phyloP scores from a whole-genome alignment of 768 basidiomycete species.

The Pleurotus giganteus region DNA sequence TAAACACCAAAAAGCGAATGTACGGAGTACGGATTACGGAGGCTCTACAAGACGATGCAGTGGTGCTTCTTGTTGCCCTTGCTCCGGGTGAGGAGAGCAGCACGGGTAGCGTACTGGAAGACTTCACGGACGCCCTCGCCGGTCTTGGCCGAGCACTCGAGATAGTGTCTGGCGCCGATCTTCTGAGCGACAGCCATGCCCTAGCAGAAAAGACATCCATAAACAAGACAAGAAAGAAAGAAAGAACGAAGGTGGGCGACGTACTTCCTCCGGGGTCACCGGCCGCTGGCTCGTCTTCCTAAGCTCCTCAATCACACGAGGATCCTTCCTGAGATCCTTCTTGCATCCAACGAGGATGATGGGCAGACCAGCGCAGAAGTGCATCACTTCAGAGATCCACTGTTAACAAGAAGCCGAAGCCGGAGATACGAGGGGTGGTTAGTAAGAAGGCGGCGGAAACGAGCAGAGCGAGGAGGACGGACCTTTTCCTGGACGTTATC shows the following conservation, averaged over 20 bases:
- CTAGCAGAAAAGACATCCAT: slow-evolving; percentile 36
- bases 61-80: slow-evolving; percentile 40
- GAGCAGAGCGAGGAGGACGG: slow-evolving; percentile 22
- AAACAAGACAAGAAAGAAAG: slow-evolving; percentile 3
- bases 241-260: slow-evolving; percentile 16
- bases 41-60: slow-evolving; percentile 30
- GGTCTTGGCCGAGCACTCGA: slow-evolving; percentile 95
- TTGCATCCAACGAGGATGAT: slow-evolving; percentile 99
- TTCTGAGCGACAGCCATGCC: slow-evolving; percentile 94
- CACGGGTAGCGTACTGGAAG: slow-evolving; percentile 96
- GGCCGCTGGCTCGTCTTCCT: slow-evolving; percentile 93
- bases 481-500: slow-evolving; percentile 99
- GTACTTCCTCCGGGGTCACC: slow-evolving; percentile 89
- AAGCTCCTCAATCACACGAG: slow-evolving; percentile 90
- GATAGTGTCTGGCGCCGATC: slow-evolving; percentile 95
- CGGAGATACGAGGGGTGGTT: not conserved
- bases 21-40: slow-evolving; percentile 8
- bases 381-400: slow-evolving; percentile 99
- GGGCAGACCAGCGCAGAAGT: slow-evolving; percentile 92
- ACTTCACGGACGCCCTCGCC: slow-evolving; percentile 98
- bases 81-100: slow-evolving; percentile 72
- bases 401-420: slow-evolving; percentile 27
- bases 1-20: not conserved
- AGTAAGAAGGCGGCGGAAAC: not conserved
- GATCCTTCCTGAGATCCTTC: slow-evolving; percentile 95